Evolutionary conservation across 176 grass and related monocot species (phyloP).

Genomic region (Pontederia paniculata): DNA sequence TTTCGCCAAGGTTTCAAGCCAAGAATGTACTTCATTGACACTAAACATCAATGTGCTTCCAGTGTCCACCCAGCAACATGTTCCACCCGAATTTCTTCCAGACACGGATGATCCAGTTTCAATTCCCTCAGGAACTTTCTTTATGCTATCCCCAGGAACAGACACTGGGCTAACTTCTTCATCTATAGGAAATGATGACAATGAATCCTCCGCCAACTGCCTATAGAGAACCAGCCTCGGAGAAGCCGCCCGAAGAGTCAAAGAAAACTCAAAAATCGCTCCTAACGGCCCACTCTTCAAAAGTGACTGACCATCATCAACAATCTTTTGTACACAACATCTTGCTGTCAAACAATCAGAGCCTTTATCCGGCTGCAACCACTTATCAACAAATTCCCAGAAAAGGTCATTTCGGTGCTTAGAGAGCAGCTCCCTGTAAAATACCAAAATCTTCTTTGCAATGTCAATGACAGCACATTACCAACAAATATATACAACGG

Average conservation of each 20-base stretch:
- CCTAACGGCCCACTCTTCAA: slow-evolving; percentile 46
- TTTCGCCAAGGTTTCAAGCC: slow-evolving; percentile 46
- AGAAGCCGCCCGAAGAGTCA: slow-evolving; percentile 84
- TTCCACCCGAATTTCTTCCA: slow-evolving; percentile 29
- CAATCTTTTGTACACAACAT: slow-evolving; percentile 72
- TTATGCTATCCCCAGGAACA: neutral
- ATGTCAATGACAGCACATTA: no score
- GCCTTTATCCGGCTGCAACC: slow-evolving; percentile 66
- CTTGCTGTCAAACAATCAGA: slow-evolving; percentile 71
- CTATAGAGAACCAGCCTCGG: slow-evolving; percentile 74
- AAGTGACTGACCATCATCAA: slow-evolving; percentile 50
- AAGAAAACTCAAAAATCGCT: slow-evolving; percentile 85
- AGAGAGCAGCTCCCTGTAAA: slow-evolving; percentile 66
- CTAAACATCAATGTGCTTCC: slow-evolving; percentile 53
- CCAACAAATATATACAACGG: no score
- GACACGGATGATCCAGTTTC: slow-evolving; percentile 21
- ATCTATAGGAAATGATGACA: slow-evolving; percentile 48
- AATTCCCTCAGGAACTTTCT: slow-evolving; percentile 30
- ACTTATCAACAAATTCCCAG: slow-evolving; percentile 71
- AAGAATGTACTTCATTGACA: slow-evolving; percentile 44
- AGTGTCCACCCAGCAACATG: slow-evolving; percentile 90
- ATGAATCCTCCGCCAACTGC: slow-evolving; percentile 78
- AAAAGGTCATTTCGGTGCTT: slow-evolving; percentile 72
- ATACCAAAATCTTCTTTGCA: slow-evolving; percentile 8
- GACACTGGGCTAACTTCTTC: neutral